Percentiles rank a stretch among this genome's conserved stretches.
These are phyloP conservation scores for Trametes polyzona DNA, from an alignment of 1,284 basidiomycete genomes.

Conservation along the genomic window DNA sequence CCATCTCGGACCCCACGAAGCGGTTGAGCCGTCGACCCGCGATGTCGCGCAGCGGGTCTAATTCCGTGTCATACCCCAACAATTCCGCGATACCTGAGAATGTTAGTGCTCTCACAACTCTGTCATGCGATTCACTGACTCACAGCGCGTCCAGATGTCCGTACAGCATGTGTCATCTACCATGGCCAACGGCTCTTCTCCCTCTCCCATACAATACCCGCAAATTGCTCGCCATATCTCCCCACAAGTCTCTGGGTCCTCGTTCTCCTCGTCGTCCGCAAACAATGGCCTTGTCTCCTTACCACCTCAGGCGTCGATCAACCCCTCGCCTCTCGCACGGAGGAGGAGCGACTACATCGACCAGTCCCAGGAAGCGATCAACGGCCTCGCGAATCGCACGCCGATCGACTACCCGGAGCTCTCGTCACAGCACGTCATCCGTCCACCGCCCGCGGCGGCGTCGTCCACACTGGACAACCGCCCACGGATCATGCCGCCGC, in stretches of 20 bases:
- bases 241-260: slow-evolving; percentile 40
- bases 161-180: slow-evolving; percentile 39
- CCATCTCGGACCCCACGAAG: slow-evolving; percentile 34
- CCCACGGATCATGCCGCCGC: slow-evolving; percentile 43
- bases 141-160: slow-evolving; percentile 27
- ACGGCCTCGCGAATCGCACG: slow-evolving; percentile 47
- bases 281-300: slow-evolving; percentile 51
- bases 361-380: slow-evolving; percentile 72
- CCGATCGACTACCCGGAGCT: slow-evolving; percentile 84
- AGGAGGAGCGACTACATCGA: slow-evolving; percentile 82
- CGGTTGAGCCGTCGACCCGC: slow-evolving; percentile 42
- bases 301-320: slow-evolving; percentile 81
- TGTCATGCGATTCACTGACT: not conserved
- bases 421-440: slow-evolving; percentile 60
- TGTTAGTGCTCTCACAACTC: slow-evolving; percentile 35
- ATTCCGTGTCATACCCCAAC: slow-evolving; percentile 43
- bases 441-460: slow-evolving; percentile 79
- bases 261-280: slow-evolving; percentile 38
- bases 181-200: slow-evolving; percentile 36
- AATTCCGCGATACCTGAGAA: slow-evolving; percentile 47
- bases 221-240: slow-evolving; percentile 40
- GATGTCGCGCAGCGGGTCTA: slow-evolving; percentile 43
- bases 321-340: slow-evolving; percentile 69
- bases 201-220: slow-evolving; percentile 51
- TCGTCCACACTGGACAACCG: slow-evolving; percentile 67